These are phyloP conservation scores for Trichoderma aggressivum DNA, from an alignment of 2,329 filamentous ascomycete species.

Conservation along the genomic window DNA sequence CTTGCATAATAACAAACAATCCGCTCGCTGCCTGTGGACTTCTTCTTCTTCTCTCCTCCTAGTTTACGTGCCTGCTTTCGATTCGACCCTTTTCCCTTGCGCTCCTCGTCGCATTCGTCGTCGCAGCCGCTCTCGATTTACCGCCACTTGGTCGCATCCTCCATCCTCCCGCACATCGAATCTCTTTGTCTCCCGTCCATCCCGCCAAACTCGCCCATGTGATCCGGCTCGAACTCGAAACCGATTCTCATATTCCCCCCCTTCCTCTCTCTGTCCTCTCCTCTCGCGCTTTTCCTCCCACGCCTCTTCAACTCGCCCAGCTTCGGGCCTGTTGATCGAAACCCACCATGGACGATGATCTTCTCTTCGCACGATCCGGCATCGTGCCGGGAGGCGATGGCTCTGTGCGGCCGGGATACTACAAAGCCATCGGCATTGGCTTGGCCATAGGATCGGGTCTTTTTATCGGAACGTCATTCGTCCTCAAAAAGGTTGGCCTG, in stretches of 20 bases:
- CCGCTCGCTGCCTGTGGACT: not conserved
- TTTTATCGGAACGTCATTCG: constrained; percentile 94
- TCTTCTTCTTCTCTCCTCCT: not conserved
- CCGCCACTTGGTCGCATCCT: constrained; percentile 11
- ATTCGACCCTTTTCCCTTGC: not conserved
- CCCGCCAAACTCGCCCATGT: constrained; percentile 12
- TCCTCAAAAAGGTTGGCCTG: constrained; percentile 89
- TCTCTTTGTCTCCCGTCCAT: not conserved
- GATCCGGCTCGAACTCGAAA: not conserved
- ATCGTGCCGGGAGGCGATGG: constrained; percentile 17
- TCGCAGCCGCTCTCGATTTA: not conserved
- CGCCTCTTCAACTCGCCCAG: not conserved
- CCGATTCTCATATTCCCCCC: not conserved
- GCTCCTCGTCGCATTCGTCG: not conserved
- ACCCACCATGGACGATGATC: constrained; percentile 16
- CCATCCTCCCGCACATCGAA: not conserved
- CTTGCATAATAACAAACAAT: not conserved
- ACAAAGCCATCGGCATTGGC: constrained; percentile 82
- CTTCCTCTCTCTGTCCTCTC: not conserved
- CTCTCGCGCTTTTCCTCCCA: not conserved
- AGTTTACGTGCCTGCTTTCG: not conserved
- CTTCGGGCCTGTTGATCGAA: not conserved
- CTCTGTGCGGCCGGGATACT: constrained; percentile 49
- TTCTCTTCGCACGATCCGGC: constrained; percentile 12
- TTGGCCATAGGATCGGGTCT: constrained; percentile 82